A percentile compares a stretch with the other conserved stretches of the same genome.
These are phyloP conservation scores for Polygonum aviculare DNA, from an alignment of 148 eudicot genomes.

Conservation along the genomic window DNA sequence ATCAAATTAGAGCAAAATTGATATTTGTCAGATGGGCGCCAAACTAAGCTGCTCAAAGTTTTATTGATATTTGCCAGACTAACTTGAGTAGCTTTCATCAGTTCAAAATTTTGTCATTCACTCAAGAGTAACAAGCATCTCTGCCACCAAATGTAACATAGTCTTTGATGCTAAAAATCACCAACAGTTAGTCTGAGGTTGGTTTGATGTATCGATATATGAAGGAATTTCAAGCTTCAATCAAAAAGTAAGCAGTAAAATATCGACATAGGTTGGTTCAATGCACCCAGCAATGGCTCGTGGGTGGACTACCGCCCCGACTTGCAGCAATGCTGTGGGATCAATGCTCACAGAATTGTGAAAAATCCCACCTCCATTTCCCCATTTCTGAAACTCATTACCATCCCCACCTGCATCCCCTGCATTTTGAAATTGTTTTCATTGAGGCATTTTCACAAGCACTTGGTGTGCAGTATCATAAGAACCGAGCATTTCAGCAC, in stretches of 20 bases:
- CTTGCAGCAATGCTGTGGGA: constrained; percentile 55
- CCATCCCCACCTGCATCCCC: constrained; percentile 27
- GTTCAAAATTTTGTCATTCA: too few species aligned
- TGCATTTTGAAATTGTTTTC: constrained; percentile 26
- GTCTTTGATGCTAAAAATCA: constrained; percentile 52
- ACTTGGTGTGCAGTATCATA: neutral
- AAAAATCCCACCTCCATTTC: constrained; percentile 69
- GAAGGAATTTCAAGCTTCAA: neutral
- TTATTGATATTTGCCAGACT: neutral
- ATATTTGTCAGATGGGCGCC: too few species aligned
- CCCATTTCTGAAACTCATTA: constrained; percentile 53
- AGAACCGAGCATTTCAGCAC: too few species aligned
- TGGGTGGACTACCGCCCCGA: constrained; percentile 78
- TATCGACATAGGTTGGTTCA: constrained; percentile 50
- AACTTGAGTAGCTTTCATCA: too few species aligned
- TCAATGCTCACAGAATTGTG: constrained; percentile 58
- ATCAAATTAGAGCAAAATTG: neutral
- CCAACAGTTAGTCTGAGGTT: neutral
- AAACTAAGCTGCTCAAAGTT: neutral
- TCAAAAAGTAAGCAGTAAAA: neutral
- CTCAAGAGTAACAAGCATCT: constrained; percentile 15
- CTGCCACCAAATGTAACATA: constrained; percentile 80
- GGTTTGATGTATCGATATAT: neutral
- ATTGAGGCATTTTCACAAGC: neutral
- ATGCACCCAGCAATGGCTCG: constrained; percentile 88